Base-by-base conservation (phyloP, 1,284 basidiomycete genomes). In the Puccinia triticina region DNA sequence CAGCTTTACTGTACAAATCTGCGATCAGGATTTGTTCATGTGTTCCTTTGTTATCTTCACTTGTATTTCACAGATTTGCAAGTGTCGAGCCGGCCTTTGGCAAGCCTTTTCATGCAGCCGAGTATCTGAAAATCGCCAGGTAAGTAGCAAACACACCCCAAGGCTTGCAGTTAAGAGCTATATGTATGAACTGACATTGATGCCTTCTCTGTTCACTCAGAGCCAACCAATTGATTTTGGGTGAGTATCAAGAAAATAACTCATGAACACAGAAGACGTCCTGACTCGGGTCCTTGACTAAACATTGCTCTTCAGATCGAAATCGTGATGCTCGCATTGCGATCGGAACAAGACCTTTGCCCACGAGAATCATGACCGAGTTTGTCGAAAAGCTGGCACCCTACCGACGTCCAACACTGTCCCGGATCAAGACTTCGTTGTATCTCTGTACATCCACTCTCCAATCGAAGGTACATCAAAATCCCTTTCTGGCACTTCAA, bases 291-390 rank as follows among this genome's bases (percentile, higher is more conserved):
- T 3, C 10, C 8, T 50, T 50, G 16, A 50, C 48, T n/a, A n/a
- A n/a, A n/a, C n/a, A n/a, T n/a, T 8, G 26, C 48, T 29, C 2
- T 5, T 37, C 53, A 78, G 76, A 78, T 37, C 61, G 76, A 8
- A 78, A 78, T 37, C 59, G 76, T 26, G 76, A 78, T 67, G 76
- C 76, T 8, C 21, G 76, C 32, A 78, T 78, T n/a, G 76, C 76
- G 32, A 78, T 78, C 46, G 76, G 76, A 34, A 67, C 59, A 32
- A 66, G 29, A 18, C 76, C 76, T 3, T n/a, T 78, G 8, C 64
- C 76, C 18, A 40, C 48, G 23, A 29, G 2, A 26, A 78, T 78
- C 32, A n/a, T 78, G n/a, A 78, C 43, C 43, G 76, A 78, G 61
- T 78, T 78, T 26, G 76, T 78, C 4, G 48, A 78, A 21, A 78